phyloP scores from a whole-genome alignment of 768 basidiomycete species.

The Rossbeevera mucosa region DNA sequence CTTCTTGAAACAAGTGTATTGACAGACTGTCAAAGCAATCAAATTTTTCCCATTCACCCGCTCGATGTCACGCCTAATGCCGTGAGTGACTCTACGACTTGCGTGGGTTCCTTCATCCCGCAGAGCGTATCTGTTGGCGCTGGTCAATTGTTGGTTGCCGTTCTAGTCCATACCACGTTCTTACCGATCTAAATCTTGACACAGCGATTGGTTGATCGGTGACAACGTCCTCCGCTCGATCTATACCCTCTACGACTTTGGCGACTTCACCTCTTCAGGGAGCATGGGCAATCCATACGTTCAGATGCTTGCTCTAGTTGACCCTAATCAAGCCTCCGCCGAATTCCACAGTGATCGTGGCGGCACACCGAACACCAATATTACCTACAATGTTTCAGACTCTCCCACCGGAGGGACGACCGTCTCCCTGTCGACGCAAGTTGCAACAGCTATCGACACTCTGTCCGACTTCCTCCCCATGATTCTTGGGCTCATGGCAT shows the following conservation, averaged over 20 bases:
- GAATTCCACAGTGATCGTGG: constrained; percentile 71
- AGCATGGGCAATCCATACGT: constrained; percentile 75
- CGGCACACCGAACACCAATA: constrained; percentile 57
- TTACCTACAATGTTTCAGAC: constrained; percentile 55
- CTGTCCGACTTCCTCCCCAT: constrained; percentile 66
- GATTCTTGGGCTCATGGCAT: constrained; percentile 68
- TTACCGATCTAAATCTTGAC: constrained; percentile 5
- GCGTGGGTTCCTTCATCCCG: constrained; percentile 75
- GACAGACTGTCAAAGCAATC: constrained; percentile 44
- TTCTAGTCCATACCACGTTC: background rate
- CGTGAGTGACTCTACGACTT: constrained; percentile 42
- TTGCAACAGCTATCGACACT: constrained; percentile 55
- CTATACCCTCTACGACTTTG: constrained; percentile 82
- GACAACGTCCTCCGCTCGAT: constrained; percentile 81
- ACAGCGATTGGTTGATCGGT: constrained; percentile 78
- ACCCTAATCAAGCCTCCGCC: constrained; percentile 63
- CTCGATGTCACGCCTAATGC: constrained; percentile 61
- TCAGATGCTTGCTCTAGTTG: constrained; percentile 63
- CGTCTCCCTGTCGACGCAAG: constrained; percentile 54
- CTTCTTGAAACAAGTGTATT: constrained; percentile 7
- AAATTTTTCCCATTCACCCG: constrained; percentile 74
- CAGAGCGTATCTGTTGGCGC: constrained; percentile 51
- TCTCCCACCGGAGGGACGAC: constrained; percentile 41
- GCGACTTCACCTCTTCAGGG: constrained; percentile 63
- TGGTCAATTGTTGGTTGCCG: constrained; percentile 58